Evolutionary conservation across 2,329 filamentous ascomycete genomes (phyloP), one percentile per base, ranked within the genome.

Genomic region (Beauveria caledonica): DNA sequence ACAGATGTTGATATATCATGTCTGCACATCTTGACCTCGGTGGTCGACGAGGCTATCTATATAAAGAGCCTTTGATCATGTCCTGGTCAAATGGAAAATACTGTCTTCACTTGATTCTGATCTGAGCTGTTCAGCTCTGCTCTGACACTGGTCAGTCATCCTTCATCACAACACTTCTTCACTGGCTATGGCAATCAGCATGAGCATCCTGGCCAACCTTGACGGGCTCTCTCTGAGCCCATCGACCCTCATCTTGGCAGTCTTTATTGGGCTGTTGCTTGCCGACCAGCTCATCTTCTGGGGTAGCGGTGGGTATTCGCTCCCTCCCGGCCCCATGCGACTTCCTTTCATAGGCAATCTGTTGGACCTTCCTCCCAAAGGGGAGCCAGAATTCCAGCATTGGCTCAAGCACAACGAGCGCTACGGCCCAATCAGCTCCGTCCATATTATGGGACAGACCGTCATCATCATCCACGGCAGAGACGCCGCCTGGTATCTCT

Each of bases 331-430:
- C 54, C 72, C 64, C 64, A 67, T 62, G 29, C 70, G 70, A 1
- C 65, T 75, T 11, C 74, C 76, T 0, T 44, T 80, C 2, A 48
- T 80, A 17, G 78, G 78, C 13, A 80, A 80, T 63, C 60, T 79
- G 19, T 66, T 67, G 3, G 77, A 80, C 62, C 64, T 80, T 19
- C 78, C 77, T 1, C 67, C 70, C 1, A 52, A 62, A 1, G 68
- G 66, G 5, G 61, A 60, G 17, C 67, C 64, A 1, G 71, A 73
- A 45, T 71, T 65, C 60, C 62, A 68, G 29, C 71, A 73, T 54
- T 74, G 72, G 71, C 54, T 71, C 8, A 66, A 68, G 58, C 68
- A 71, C 60, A 73, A 72, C 29, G 67, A 74, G 1, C 48, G 62
- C 9, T 71, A 71, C 45, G 69, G 69, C 1, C 64, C 67, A 1